Percentiles rank a stretch among this genome's conserved stretches.
phyloP scores from a whole-genome alignment of 106 monocot genomes.

The Platanthera guangdongensis region DNA sequence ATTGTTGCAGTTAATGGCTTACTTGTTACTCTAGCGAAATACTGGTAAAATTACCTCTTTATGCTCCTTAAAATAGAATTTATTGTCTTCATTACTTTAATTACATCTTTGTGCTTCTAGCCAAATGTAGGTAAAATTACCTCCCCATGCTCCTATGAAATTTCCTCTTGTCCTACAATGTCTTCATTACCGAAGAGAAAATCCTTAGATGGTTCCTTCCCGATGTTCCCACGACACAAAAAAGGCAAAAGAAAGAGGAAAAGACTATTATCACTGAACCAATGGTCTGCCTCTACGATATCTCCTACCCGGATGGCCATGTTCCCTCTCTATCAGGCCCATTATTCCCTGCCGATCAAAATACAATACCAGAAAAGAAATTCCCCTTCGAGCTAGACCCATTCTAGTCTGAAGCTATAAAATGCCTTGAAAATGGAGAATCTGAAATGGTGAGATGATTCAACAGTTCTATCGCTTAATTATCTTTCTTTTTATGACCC shows the following conservation, averaged over 20 bases:
- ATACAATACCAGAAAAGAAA: conserved; percentile 53
- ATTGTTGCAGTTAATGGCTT: no score
- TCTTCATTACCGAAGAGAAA: conserved; percentile 59
- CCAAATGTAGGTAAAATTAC: no score
- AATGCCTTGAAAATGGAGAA: conserved; percentile 80
- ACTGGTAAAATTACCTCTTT: no score
- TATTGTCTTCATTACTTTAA: no score
- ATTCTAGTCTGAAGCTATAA: conserved; percentile 81
- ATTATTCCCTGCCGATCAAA: not conserved
- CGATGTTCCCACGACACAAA: conserved; percentile 7
- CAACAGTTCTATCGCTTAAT: not conserved
- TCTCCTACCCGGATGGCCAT: conserved; percentile 81
- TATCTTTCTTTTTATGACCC: not conserved
- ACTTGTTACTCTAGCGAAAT: no score
- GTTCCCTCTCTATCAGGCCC: conserved; percentile 11
- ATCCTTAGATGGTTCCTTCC: conserved; percentile 10
- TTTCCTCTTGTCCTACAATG: conserved; percentile 1
- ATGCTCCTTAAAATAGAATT: no score
- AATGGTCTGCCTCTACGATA: conserved; percentile 71
- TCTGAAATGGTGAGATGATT: conserved; percentile 67
- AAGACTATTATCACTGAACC: conserved; percentile 25
- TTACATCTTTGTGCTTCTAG: no score
- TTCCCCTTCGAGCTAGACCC: conserved; percentile 80
- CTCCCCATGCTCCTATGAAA: no score
- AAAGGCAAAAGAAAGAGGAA: conserved; percentile 12